Base-by-base conservation (phyloP, 2,329 filamentous ascomycete genomes). In the Tolypocladium tundrense region DNA sequence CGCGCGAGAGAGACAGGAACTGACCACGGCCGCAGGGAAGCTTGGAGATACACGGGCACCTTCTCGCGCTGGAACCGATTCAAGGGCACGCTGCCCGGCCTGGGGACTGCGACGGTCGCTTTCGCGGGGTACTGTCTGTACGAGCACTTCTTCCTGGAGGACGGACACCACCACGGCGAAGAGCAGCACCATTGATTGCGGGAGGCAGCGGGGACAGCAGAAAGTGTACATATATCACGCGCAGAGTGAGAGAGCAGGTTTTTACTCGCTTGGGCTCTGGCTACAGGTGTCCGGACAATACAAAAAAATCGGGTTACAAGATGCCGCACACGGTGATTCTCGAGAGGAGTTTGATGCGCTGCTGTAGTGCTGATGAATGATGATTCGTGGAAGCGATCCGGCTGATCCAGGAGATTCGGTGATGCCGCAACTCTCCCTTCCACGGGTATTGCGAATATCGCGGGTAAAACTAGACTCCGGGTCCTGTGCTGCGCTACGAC, bases 1-100 rank as follows among this genome's bases (percentile, higher is more conserved):
- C 45, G 16, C 45, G 45, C 8, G 27, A 11, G 45, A 33, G 27
- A 19, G 14, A 33, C 31, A 2, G 35, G 48, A 51, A 14, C 37
- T 57, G 55, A 48, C 50, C 41, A 39, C 21, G 19, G 19, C 27
- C 31, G 16, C 72, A 99, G 94, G 70, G 94, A 99, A 79, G 83
- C 89, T 70, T 99, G 94, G 94, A 84, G 94, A 75, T 97, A 96
- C 80, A 86, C 83, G 41, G 94, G 93, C 62, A 87, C 84, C 57
- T 97, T 97, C 80, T 88, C 87, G 64, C 85, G 93, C 67, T 88
- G 80, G 77, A 96, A 96, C 78, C 88, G 94, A 67, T 94, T 97
- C 80, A 91, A 87, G 78, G 79, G 83, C 68, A 80, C 85, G 63
- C 91, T 99, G 72, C 94, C 94, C 42, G 94, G 94, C 61, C 81